Evolutionary conservation across 2,329 filamentous ascomycete genomes (phyloP), one percentile per base, ranked within the genome.

Genomic region (Colletotrichum godetiae): DNA sequence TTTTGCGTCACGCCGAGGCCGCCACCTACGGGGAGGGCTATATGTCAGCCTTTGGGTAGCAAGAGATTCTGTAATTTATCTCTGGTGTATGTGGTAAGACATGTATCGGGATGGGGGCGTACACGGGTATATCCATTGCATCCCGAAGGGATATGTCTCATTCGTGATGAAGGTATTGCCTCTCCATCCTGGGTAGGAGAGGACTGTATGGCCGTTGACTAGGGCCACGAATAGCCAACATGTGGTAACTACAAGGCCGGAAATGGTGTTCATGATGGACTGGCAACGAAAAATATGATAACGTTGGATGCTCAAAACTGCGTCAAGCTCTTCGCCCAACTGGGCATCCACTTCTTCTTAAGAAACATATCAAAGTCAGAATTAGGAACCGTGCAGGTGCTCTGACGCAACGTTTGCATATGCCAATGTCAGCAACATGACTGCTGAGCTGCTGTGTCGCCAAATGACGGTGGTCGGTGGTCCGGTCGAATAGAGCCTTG

Each of bases 71-170:
- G 19, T 1, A 7, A 53, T 6, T 27, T 11, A 29, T n/a, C 12
- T 15, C 2, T 29, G 6, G 37, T 12, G 4, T 11, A 6, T 4
- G 42, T 49, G 5, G 19, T 19, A 11, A 49, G 42, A 49, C 1
- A 3, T 31, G 11, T 15, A 15, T 4, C 3, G 1, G 5, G 10
- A 4, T 12, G 7, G 3, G 0, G 13, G 81, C 89, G 78, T 84
- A 93, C 91, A 93, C 78, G 92, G 91, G 83, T 92, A 93, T 78
- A 89, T 88, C 90, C 91, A 93, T 81, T 93, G 88, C 88, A 92
- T 91, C 77, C 91, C 91, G 76, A 89, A 92, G 0, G 91, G 90
- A 76, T 87, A 92, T 6, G 87, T 88, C 67, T 90, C 90, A 75
- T 89, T 92, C 10, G 88, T 88, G 74, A 87, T 83, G 24, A 93